Evolutionary conservation across 1,284 basidiomycete genomes (phyloP), one percentile per base, ranked within the genome.

Genomic region (Heterobasidion occidentale): DNA sequence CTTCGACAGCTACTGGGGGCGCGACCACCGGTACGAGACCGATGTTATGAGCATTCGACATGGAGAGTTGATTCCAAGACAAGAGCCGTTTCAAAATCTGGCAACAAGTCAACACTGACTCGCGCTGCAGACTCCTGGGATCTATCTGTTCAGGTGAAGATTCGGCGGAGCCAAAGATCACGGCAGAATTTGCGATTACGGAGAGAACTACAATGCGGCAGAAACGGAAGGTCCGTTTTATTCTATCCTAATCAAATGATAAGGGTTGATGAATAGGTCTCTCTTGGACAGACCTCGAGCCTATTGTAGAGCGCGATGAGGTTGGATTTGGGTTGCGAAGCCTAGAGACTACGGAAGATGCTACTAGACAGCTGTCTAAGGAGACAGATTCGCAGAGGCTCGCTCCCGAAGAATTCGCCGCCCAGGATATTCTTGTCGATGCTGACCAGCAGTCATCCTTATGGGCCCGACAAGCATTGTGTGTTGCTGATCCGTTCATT

Each of bases 401-500:
- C 51, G 17, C 12, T 11, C 12, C 15, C 53, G 46, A 20, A 58
- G 14, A 56, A 52, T 36, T 56, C 54, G 9, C 54, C 54, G 45
- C 53, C 58, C 56, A 57, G 54, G 27, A 20, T 57, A 7, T 56
- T 46, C 7, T 48, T 55, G 27, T 27, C 46, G 52, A 66, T 17
- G 48, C 48, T 17, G 36, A 35, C n/a, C 36, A 7, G 15, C 58
- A 62, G 7, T 60, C 60, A 1, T 45, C 54, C 14, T 36, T 57
- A 50, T 68, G 67, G 66, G 50, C 51, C n/a, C 54, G 17, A 9
- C 51, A 65, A 12, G 45, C 63, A 2, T 57, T 77, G 14, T 68
- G 70, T 53, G 72, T 80, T 36, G 63, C 69, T 14, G 79, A 81
- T 64, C 79, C 79, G 1, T 81, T 81, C 64, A 73, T 79, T 53